Evolutionary conservation across 108 stramenopile species (phyloP).

Genomic region (Skeletonema grethae): DNA sequence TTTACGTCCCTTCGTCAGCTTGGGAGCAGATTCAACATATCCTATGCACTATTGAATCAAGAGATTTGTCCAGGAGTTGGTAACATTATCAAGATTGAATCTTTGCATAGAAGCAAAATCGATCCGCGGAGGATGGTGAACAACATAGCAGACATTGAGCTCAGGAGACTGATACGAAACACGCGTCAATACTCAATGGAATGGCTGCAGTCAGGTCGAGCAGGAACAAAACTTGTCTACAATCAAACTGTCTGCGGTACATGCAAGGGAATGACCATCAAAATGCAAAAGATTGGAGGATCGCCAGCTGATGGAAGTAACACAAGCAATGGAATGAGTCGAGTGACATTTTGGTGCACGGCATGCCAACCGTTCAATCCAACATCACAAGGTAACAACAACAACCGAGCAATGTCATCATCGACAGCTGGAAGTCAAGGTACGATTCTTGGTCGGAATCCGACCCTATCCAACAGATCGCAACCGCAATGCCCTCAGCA

Average conservation of each 20-base stretch:
- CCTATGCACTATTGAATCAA: constrained; percentile 69
- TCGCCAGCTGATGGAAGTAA: not conserved
- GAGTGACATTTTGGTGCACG: constrained; percentile 67
- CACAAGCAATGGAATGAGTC: constrained; percentile 24
- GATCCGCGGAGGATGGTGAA: constrained; percentile 51
- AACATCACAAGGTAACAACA: constrained; percentile 10
- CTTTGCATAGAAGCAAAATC: constrained; percentile 54
- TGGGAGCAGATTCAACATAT: constrained; percentile 39
- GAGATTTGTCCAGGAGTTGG: constrained; percentile 63
- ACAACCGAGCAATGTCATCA: not conserved
- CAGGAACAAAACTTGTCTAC: constrained; percentile 60
- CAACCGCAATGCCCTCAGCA: constrained; percentile 57
- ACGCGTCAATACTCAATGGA: constrained; percentile 55
- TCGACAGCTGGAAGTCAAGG: not conserved
- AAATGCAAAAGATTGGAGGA: constrained; percentile 65
- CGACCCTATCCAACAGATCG: constrained; percentile 4
- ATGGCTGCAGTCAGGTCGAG: constrained; percentile 59
- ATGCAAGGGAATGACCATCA: constrained; percentile 45
- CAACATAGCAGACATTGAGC: constrained; percentile 48
- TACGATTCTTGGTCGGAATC: not conserved
- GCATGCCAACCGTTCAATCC: constrained; percentile 48
- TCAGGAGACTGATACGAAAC: constrained; percentile 35
- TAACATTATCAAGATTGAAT: constrained; percentile 76
- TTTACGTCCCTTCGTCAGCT: constrained; percentile 37
- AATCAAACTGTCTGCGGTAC: constrained; percentile 64